Base-by-base conservation (phyloP, 805 yeast genomes). In the Sugiyamaella chiloensis region DNA sequence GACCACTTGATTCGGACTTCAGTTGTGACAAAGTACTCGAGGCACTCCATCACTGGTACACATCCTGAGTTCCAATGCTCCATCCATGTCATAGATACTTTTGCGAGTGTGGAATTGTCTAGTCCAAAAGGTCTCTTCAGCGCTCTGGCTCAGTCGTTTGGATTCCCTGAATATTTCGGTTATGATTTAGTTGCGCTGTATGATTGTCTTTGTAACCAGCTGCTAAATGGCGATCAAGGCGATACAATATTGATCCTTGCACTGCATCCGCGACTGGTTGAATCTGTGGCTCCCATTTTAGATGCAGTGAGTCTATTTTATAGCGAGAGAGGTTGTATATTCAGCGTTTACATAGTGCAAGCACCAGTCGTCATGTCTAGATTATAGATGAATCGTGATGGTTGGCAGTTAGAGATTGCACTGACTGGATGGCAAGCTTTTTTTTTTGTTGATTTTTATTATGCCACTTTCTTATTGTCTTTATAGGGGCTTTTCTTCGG, bases 151-250 rank as follows among this genome's bases (percentile, higher is more conserved):
- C 44, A 49, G 31, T 24, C 43, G 12, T 50, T 52, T 27, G 36
- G 30, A 31, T 48, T 52, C 17, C 39, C 48, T n/a, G 55, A 52
- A 19, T 52, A 52, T 42, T 52, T 31, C 23, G 55, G 55, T 6
- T 43, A 24, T 32, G 36, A 23, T n/a, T 12, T 52, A 27, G 32
- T 31, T 3, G 52, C 51, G 8, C 32, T 52, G 7, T 46, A 42
- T 30, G 55, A 52, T 30, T 42, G 52, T 36, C 35, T 52, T 3
- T n/a, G 23, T 5, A 34, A 31, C 27, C 49, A 48, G 30, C 34
- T 30, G 14, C 16, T 23, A 16, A 8, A 14, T 2, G 27, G 31
- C 16, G 31, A 34, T 12, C 35, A 30, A 20, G 31, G 23, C 5
- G 11, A 31, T 17, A 35, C 44, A 5, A 23, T 48, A 17, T 20